Evolutionary conservation across 345 rosid species (phyloP).

Genomic region (Eucalyptus shirleyi): DNA sequence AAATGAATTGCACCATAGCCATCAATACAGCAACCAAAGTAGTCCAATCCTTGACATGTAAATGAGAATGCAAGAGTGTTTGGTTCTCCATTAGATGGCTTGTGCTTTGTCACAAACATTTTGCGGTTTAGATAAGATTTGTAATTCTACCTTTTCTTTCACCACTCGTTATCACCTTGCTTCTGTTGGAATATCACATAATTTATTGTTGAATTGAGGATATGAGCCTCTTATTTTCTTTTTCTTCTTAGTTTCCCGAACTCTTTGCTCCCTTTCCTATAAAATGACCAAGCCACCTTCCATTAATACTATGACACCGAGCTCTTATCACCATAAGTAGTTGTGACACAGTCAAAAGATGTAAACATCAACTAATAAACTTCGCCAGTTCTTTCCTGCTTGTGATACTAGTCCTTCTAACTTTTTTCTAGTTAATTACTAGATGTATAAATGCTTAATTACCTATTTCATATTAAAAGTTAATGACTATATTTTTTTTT

Average conservation of each 20-base stretch:
- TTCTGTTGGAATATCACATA: neutral
- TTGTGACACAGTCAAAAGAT: neutral
- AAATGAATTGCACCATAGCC: neutral
- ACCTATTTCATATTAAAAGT: neutral
- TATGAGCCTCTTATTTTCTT: neutral
- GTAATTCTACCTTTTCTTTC: neutral
- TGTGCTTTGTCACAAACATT: neutral
- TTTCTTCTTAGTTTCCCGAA: neutral
- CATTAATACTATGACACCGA: neutral
- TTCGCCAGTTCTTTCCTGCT: neutral
- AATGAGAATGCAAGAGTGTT: neutral
- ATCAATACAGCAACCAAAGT: neutral
- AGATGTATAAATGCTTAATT: neutral
- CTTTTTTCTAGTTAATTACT: neutral
- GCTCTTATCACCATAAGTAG: neutral
- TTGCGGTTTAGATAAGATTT: neutral
- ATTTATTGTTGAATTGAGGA: neutral
- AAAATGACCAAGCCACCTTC: neutral
- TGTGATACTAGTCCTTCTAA: neutral
- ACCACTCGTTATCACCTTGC: neutral
- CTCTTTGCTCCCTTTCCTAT: neutral
- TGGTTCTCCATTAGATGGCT: neutral
- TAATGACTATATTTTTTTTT: neutral
- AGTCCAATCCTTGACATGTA: neutral
- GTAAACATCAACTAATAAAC: neutral